A percentile compares a stretch with the other conserved stretches of the same genome.
These are phyloP conservation scores for Trypanosoma platydactyli DNA, from an alignment of 208 protist genomes.

Conservation along the genomic window DNA sequence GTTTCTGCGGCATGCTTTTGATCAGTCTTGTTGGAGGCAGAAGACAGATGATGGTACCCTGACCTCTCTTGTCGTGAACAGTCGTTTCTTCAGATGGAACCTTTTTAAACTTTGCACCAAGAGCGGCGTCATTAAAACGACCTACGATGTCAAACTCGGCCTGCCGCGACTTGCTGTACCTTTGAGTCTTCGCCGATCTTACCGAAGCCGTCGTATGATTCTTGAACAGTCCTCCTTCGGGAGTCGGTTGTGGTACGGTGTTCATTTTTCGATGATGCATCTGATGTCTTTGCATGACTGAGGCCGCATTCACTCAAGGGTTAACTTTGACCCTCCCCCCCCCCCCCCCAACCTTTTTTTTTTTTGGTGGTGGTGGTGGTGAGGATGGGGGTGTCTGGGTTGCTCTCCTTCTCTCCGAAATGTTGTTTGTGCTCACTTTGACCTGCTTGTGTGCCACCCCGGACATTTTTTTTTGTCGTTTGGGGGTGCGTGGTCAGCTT, in stretches of 20 bases:
- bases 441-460: too few relatives aligned
- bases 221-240: slow-evolving; percentile 45
- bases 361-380: slow-evolving; percentile 9
- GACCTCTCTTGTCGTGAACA: slow-evolving; percentile 60
- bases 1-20: slow-evolving; percentile 40
- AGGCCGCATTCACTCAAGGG: slow-evolving; percentile 2
- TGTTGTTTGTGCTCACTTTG: too few relatives aligned
- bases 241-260: slow-evolving; percentile 57
- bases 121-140: slow-evolving; percentile 19
- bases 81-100: slow-evolving; percentile 63
- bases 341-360: background rate
- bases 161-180: slow-evolving; percentile 26
- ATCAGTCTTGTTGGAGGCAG: slow-evolving; percentile 51
- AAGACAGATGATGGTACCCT: slow-evolving; percentile 21
- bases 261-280: slow-evolving; percentile 62
- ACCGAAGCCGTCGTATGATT: slow-evolving; percentile 50
- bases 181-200: slow-evolving; percentile 48
- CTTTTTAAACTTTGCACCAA: slow-evolving; percentile 31
- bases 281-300: slow-evolving; percentile 31
- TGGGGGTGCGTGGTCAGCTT: too few relatives aligned
- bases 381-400: too few relatives aligned
- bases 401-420: too few relatives aligned
- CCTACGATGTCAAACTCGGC: slow-evolving; percentile 35
- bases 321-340: background rate
- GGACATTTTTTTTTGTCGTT: too few relatives aligned